Evolutionary conservation across 805 yeast species (phyloP), one percentile per base, ranked within the genome.

Genomic region (Hanseniaspora lindneri): DNA sequence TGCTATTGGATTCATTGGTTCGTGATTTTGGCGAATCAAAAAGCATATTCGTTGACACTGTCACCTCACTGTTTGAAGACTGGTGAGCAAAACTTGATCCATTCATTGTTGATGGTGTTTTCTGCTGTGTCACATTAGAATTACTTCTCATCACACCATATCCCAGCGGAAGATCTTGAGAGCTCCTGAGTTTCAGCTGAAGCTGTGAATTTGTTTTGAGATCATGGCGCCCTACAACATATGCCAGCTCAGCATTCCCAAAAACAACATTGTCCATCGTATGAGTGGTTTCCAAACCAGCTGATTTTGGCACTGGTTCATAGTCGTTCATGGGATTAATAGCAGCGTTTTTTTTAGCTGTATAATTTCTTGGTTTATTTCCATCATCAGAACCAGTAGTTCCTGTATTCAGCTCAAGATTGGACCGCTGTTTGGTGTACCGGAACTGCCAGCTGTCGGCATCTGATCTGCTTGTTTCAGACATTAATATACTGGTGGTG

Each of bases 181-280:
- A 36, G 5, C 24, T 30, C 21, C 41, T 20, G 2, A 44, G 36
- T 29, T 37, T 44, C 29, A 44, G 14, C 16, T 33, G 27, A 19
- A 42, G 19, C 17, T 44, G 41, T 3, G 48, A 44, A 7, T 23
- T 34, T 7, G 30, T 21, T 14, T 25, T 34, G 2, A 29, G 9
- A 4, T 37, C 42, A 23, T 44, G 37, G 21, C 49, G n/a, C n/a
- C 49, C 49, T 16, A 44, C 40, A 3, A 44, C 49, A 44, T 44
- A 44, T 3, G 49, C 49, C 13, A 44, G 25, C 5, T 21, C 49
- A 14, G 49, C 49, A 37, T 44, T 44, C 17, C 49, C 42, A 23
- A 44, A 23, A 13, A 28, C 49, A 2, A 16, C 49, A 29, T 44
- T 37, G 17, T 44, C 49, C 19, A 37, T 19, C 2, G 42, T 32